phyloP scores from a whole-genome alignment of 148 eudicot genomes.

The Amaranthus cruentus region DNA sequence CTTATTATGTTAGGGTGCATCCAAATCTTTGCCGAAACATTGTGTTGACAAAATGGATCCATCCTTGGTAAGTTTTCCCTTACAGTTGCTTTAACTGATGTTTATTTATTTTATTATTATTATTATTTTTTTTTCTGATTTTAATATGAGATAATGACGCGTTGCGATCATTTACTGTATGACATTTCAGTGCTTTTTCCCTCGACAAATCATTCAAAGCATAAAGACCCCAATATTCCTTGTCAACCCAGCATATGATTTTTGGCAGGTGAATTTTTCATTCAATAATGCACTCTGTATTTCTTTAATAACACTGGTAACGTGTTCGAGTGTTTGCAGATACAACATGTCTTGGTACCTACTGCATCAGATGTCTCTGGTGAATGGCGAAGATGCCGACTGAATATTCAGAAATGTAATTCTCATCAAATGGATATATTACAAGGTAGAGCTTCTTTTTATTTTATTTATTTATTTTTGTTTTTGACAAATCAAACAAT shows the following conservation, averaged over 20 bases:
- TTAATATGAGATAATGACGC: slow-evolving; percentile 6
- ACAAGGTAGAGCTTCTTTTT: slow-evolving; percentile 38
- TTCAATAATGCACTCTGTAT: neutral
- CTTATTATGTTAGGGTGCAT: slow-evolving; percentile 52
- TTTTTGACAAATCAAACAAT: neutral
- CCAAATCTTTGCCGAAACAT: slow-evolving; percentile 59
- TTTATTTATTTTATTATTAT: neutral
- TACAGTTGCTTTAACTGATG: slow-evolving; percentile 1
- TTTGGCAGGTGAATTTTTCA: slow-evolving; percentile 71
- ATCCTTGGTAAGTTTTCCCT: slow-evolving; percentile 42
- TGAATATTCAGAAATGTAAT: slow-evolving; percentile 49
- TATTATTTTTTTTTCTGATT: slow-evolving; percentile 3
- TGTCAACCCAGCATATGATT: slow-evolving; percentile 90
- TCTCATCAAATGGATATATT: slow-evolving; percentile 53
- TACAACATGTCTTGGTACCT: slow-evolving; percentile 70
- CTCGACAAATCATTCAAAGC: slow-evolving; percentile 56
- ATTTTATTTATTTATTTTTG: no score
- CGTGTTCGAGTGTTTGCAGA: slow-evolving; percentile 34
- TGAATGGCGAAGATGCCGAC: slow-evolving; percentile 64
- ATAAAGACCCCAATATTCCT: slow-evolving; percentile 82
- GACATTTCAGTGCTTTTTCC: slow-evolving; percentile 75
- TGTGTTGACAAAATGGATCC: slow-evolving; percentile 69
- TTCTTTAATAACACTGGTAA: neutral
- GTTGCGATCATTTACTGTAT: neutral
- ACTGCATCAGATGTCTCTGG: slow-evolving; percentile 40